These are phyloP conservation scores for Plectosphaerella cucumerina DNA, from an alignment of 2,329 filamentous ascomycete genomes.

Conservation along the genomic window DNA sequence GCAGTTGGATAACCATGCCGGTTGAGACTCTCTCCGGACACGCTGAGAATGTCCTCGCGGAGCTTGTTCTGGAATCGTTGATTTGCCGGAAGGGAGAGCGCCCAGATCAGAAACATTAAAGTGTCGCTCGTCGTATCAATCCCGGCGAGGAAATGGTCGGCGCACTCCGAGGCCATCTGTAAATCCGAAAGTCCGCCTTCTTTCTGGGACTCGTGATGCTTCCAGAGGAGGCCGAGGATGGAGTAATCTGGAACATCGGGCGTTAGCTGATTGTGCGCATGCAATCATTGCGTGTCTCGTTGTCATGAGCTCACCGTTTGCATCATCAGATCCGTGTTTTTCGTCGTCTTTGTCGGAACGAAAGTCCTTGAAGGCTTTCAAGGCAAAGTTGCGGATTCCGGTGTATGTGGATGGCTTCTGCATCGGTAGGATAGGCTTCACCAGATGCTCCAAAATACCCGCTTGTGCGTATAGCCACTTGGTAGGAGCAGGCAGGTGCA, in stretches of 20 bases:
- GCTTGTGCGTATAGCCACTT: slow-evolving; percentile 43
- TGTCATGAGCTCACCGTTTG: too few relatives aligned
- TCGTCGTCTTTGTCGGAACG: neutral
- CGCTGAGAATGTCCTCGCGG: slow-evolving; percentile 30
- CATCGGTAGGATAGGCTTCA: slow-evolving; percentile 41
- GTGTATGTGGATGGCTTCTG: slow-evolving; percentile 45
- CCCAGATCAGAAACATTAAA: slow-evolving; percentile 45
- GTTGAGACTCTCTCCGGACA: slow-evolving; percentile 8
- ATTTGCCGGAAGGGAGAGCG: slow-evolving; percentile 39
- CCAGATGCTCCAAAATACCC: slow-evolving; percentile 27
- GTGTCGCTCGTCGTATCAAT: slow-evolving; percentile 51
- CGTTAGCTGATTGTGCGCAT: too few relatives aligned
- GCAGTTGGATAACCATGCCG: slow-evolving; percentile 23
- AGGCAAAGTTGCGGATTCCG: slow-evolving; percentile 34
- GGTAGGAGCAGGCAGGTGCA: slow-evolving; percentile 39
- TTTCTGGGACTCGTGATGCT: slow-evolving; percentile 21
- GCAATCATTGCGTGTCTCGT: too few relatives aligned
- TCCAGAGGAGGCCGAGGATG: slow-evolving; percentile 33
- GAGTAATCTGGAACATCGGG: slow-evolving; percentile 13
- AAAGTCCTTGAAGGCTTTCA: slow-evolving; percentile 19
- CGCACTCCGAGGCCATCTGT: slow-evolving; percentile 47
- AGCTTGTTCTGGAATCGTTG: slow-evolving; percentile 36
- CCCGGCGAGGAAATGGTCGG: slow-evolving; percentile 49
- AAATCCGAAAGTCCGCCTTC: slow-evolving; percentile 28
- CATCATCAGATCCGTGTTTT: slow-evolving; percentile 3